Evolutionary conservation across 768 basidiomycete species (phyloP).

Genomic region (Boletus pseudo-olivaceus): DNA sequence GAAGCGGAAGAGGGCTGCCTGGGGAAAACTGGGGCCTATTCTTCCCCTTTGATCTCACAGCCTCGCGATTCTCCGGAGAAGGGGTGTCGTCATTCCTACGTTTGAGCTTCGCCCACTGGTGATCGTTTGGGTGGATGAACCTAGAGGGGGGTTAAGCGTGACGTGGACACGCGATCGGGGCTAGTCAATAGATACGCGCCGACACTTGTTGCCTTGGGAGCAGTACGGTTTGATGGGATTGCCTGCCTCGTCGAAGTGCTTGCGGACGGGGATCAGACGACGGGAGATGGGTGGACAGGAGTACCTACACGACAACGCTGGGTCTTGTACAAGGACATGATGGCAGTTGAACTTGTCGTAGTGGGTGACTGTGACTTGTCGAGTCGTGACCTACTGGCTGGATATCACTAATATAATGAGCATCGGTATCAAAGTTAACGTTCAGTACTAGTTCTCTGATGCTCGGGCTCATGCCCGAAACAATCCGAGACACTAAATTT

Average conservation of each 20-base stretch:
- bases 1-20: slow-evolving; percentile 15
- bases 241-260: slow-evolving; percentile 51
- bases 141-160: slow-evolving; percentile 23
- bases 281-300: slow-evolving; percentile 3
- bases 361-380: slow-evolving; percentile 18
- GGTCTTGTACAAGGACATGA: slow-evolving; percentile 40
- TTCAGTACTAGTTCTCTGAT: no score
- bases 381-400: slow-evolving; percentile 7
- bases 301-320: slow-evolving; percentile 45
- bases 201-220: slow-evolving; percentile 46
- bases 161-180: slow-evolving; percentile 4
- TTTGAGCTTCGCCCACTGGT: slow-evolving; percentile 36
- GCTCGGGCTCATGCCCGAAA: no score
- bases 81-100: slow-evolving; percentile 15
- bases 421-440: no score
- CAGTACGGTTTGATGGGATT: slow-evolving; percentile 41
- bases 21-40: slow-evolving; percentile 18
- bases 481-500: slow-evolving; percentile 5
- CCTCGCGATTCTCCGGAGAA: slow-evolving; percentile 22
- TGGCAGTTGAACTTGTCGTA: not conserved
- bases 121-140: slow-evolving; percentile 50
- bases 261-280: slow-evolving; percentile 16
- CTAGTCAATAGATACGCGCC: slow-evolving; percentile 34
- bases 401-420: no score
- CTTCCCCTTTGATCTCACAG: slow-evolving; percentile 22